phyloP scores from a whole-genome alignment of 805 yeast genomes.

The Candida sonorensis region DNA sequence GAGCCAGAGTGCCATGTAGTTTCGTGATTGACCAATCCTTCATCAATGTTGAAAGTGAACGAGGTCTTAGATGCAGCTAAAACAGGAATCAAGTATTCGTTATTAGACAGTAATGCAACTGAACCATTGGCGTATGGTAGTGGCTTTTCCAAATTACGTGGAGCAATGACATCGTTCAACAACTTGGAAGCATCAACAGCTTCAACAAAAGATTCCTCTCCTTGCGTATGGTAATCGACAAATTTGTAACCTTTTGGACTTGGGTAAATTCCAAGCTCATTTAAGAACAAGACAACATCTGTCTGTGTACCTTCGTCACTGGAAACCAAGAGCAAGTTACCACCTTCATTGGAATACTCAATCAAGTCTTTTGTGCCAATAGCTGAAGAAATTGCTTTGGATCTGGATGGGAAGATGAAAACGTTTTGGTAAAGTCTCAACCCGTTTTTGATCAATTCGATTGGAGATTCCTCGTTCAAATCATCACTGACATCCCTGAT shows the following conservation, averaged over 20 bases:
- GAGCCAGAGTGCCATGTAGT: slow-evolving; percentile 73
- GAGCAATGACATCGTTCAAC: slow-evolving; percentile 24
- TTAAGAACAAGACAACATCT: slow-evolving; percentile 57
- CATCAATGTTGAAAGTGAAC: slow-evolving; percentile 44
- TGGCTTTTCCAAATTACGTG: slow-evolving; percentile 7
- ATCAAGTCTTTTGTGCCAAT: slow-evolving; percentile 45
- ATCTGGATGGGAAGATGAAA: slow-evolving; percentile 52
- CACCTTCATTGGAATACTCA: slow-evolving; percentile 58
- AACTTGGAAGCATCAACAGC: slow-evolving; percentile 22
- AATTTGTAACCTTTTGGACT: slow-evolving; percentile 66
- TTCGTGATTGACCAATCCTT: slow-evolving; percentile 28
- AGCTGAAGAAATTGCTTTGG: slow-evolving; percentile 32
- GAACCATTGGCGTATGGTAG: slow-evolving; percentile 38
- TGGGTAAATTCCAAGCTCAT: slow-evolving; percentile 78
- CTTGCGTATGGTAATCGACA: slow-evolving; percentile 53
- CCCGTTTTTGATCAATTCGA: slow-evolving; percentile 34
- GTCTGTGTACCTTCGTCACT: slow-evolving; percentile 48
- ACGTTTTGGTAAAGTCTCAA: slow-evolving; percentile 46
- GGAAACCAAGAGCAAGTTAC: slow-evolving; percentile 65
- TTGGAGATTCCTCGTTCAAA: slow-evolving; percentile 4
- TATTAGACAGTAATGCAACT: slow-evolving; percentile 65
- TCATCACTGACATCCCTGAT: slow-evolving; percentile 17
- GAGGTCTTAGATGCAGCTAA: slow-evolving; percentile 61
- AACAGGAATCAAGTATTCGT: slow-evolving; percentile 64
- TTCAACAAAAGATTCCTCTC: slow-evolving; percentile 9